Percentiles rank a stretch among this genome's conserved stretches.
These are phyloP conservation scores for Sextonia rubra DNA, from an alignment of 164 flowering plant genomes.

Conservation along the genomic window DNA sequence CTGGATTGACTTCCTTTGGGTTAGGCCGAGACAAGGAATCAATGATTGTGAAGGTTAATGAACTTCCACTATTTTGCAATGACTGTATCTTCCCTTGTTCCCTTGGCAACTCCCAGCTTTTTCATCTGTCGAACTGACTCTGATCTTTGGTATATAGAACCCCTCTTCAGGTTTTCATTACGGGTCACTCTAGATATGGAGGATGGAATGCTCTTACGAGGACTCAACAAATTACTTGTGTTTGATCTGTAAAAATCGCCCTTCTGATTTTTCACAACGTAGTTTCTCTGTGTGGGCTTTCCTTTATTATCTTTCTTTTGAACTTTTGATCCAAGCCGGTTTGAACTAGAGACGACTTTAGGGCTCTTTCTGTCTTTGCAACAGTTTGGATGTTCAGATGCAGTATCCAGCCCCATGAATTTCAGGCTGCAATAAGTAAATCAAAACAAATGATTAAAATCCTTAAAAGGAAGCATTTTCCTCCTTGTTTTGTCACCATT, in stretches of 20 bases:
- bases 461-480: not conserved
- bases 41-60: conserved; percentile 37
- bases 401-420: conserved; percentile 52
- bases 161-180: conserved; percentile 45
- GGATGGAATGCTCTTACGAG: conserved; percentile 37
- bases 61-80: conserved; percentile 31
- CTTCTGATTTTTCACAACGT: conserved; percentile 26
- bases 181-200: conserved; percentile 23
- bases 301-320: conserved; percentile 21
- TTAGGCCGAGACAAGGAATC: conserved; percentile 43
- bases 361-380: conserved; percentile 40
- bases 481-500: not conserved
- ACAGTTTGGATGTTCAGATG: conserved; percentile 44
- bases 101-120: conserved; percentile 7
- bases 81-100: conserved; percentile 53
- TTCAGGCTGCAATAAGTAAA: conserved; percentile 26
- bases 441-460: not conserved
- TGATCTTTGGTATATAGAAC: conserved; percentile 70
- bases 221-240: conserved; percentile 44
- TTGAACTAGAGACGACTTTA: conserved; percentile 43
- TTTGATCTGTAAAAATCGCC: conserved; percentile 44
- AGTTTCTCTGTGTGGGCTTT: conserved; percentile 34
- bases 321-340: conserved; percentile 19
- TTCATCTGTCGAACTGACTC: conserved; percentile 38
- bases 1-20: conserved; percentile 31